A percentile compares a stretch with the other conserved stretches of the same genome.
Evolutionary conservation across 768 basidiomycete species (phyloP).

Genomic region (Hypholoma fasciculare): DNA sequence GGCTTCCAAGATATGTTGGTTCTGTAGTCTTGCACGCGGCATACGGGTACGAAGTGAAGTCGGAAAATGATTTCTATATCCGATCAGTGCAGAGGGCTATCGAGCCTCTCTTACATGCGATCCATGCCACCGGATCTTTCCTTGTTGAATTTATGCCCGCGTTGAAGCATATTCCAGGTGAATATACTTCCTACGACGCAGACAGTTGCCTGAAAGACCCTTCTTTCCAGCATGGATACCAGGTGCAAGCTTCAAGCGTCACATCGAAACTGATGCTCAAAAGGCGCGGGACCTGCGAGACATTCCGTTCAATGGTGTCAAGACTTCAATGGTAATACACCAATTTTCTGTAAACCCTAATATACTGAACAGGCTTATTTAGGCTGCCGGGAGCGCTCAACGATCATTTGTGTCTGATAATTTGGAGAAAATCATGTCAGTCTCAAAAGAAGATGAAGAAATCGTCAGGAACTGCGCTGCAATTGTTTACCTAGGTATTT

Average conservation of each 20-base stretch:
- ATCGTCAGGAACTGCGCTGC: slow-evolving; percentile 1
- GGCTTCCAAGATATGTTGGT: slow-evolving; percentile 25
- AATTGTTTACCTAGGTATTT: slow-evolving; percentile 2
- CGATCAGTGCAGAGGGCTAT: slow-evolving; percentile 32
- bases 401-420: slow-evolving; percentile 4
- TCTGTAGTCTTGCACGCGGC: slow-evolving; percentile 35
- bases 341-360: background rate
- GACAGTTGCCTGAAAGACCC: background rate
- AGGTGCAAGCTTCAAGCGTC: slow-evolving; percentile 32
- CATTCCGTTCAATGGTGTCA: slow-evolving; percentile 26
- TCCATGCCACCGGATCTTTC: slow-evolving; percentile 33
- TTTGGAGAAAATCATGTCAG: background rate
- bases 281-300: slow-evolving; percentile 22
- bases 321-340: slow-evolving; percentile 23
- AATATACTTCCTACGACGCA: background rate
- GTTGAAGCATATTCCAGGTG: slow-evolving; percentile 30
- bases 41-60: slow-evolving; percentile 39
- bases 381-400: slow-evolving; percentile 22
- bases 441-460: background rate
- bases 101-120: slow-evolving; percentile 26
- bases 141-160: slow-evolving; percentile 38
- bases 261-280: slow-evolving; percentile 24
- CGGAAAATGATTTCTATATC: slow-evolving; percentile 37
- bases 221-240: slow-evolving; percentile 34
- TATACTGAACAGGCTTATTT: background rate